Percentiles rank a stretch among this genome's conserved stretches.
Evolutionary conservation across 1,284 basidiomycete species (phyloP).

Genomic region (Austropuccinia psidii): DNA sequence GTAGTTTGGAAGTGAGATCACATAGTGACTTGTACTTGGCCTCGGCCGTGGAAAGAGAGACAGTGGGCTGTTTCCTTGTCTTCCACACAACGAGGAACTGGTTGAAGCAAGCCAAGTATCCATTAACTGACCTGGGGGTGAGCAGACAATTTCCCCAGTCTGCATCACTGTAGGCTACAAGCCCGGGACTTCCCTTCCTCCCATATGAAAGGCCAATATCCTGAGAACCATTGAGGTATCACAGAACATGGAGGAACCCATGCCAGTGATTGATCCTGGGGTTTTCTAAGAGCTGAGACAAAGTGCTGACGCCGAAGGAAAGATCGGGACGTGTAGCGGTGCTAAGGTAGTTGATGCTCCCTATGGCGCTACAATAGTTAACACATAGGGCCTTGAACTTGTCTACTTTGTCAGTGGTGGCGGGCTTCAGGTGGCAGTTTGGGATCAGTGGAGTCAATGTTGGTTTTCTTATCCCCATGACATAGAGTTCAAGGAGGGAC

Average conservation of each 20-base stretch:
- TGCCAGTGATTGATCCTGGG: background rate
- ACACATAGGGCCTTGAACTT: background rate
- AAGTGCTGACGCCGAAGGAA: background rate
- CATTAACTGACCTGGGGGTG: background rate
- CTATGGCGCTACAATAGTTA: background rate
- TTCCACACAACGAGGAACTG: background rate
- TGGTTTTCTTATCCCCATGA: background rate
- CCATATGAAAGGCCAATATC: background rate
- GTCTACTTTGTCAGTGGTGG: background rate
- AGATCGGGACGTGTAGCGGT: background rate
- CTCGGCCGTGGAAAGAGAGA: background rate
- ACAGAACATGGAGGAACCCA: background rate
- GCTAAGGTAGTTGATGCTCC: background rate
- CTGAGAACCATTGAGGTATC: background rate
- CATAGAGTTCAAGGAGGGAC: background rate
- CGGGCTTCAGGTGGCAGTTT: background rate
- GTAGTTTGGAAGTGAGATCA: background rate
- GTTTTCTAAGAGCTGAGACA: background rate
- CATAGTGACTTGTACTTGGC: background rate
- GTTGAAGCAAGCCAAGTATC: background rate
- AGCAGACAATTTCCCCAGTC: background rate
- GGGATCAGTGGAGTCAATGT: background rate
- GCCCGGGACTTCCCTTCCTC: background rate
- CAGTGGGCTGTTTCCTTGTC: background rate
- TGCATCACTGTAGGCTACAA: background rate